A percentile compares a stretch with the other conserved stretches of the same genome.
These are phyloP conservation scores for Trichoderma sp. DNA, from an alignment of 2,329 filamentous ascomycete species.

Conservation along the genomic window DNA sequence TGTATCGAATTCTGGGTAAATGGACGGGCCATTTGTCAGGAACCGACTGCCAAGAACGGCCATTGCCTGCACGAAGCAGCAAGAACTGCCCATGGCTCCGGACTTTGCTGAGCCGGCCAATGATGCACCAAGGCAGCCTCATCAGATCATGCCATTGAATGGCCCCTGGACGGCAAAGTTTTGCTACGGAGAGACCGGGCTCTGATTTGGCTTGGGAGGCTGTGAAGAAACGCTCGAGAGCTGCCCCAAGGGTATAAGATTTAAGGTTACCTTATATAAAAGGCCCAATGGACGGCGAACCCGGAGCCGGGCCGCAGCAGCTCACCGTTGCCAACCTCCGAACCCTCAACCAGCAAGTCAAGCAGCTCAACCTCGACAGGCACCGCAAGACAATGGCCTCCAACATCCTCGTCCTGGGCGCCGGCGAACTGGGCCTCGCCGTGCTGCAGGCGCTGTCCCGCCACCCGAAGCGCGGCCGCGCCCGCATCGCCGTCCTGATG, in stretches of 20 bases:
- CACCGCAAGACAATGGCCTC: conserved; percentile 33
- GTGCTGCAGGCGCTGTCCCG: conserved; percentile 54
- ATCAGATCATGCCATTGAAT: conserved; percentile 7
- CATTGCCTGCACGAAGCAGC: background rate
- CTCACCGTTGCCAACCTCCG: conserved; percentile 29
- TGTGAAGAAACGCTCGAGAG: background rate
- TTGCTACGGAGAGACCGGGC: background rate
- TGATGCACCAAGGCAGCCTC: conserved; percentile 5
- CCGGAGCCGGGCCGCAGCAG: conserved; percentile 14
- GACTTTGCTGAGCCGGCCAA: conserved; percentile 1
- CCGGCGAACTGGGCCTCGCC: conserved; percentile 65
- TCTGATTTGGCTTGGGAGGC: background rate
- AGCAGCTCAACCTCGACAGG: conserved; percentile 1
- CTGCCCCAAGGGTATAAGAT: background rate
- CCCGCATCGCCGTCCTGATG: conserved; percentile 56
- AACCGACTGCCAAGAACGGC: conserved; percentile 9
- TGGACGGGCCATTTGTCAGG: conserved; percentile 12
- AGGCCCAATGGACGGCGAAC: conserved; percentile 12
- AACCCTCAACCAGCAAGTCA: conserved; percentile 27
- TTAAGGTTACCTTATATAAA: background rate
- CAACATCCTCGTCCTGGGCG: conserved; percentile 62
- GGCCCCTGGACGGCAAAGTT: background rate
- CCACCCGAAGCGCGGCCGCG: conserved; percentile 47
- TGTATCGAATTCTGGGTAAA: background rate
- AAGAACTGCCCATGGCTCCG: background rate